Percentiles rank a stretch among this genome's conserved stretches.
phyloP scores from a whole-genome alignment of 257 asterid genomes.

The Marsdenia floribunda region DNA sequence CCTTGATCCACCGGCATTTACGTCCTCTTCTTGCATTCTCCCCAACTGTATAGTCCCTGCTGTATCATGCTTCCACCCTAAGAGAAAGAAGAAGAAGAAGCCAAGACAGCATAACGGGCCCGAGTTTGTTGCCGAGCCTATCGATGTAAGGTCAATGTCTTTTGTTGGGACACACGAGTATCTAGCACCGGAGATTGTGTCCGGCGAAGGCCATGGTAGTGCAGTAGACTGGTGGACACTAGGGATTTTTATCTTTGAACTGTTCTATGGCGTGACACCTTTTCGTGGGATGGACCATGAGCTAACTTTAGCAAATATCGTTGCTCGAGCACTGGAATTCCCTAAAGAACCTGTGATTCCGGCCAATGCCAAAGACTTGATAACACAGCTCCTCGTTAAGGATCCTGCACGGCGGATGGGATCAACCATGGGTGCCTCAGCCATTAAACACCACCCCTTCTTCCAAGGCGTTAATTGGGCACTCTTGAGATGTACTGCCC shows the following conservation, averaged over 20 bases:
- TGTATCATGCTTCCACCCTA: conserved; percentile 57
- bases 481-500: conserved; percentile 60
- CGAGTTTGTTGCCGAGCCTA: conserved; percentile 65
- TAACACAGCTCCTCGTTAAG: conserved; percentile 51
- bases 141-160: conserved; percentile 69
- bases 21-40: conserved; percentile 60
- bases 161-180: conserved; percentile 79
- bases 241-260: conserved; percentile 64
- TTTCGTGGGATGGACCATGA: conserved; percentile 67
- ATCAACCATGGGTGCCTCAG: conserved; percentile 65
- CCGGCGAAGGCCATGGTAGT: conserved; percentile 77
- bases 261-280: conserved; percentile 64
- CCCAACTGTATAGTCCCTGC: conserved; percentile 70
- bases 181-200: conserved; percentile 74
- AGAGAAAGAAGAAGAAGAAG: conserved; percentile 56
- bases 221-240: conserved; percentile 86
- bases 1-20: conserved; percentile 43
- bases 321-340: conserved; percentile 70
- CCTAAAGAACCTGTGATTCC: conserved; percentile 54
- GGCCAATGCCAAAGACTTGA: conserved; percentile 49
- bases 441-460: conserved; percentile 60
- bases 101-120: conserved; percentile 38
- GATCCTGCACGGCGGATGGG: conserved; percentile 57
- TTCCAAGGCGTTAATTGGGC: conserved; percentile 78
- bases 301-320: conserved; percentile 60